Evolutionary conservation across 441 rosid species (phyloP), one percentile per base, ranked within the genome.

Genomic region (Populus tomentosa): DNA sequence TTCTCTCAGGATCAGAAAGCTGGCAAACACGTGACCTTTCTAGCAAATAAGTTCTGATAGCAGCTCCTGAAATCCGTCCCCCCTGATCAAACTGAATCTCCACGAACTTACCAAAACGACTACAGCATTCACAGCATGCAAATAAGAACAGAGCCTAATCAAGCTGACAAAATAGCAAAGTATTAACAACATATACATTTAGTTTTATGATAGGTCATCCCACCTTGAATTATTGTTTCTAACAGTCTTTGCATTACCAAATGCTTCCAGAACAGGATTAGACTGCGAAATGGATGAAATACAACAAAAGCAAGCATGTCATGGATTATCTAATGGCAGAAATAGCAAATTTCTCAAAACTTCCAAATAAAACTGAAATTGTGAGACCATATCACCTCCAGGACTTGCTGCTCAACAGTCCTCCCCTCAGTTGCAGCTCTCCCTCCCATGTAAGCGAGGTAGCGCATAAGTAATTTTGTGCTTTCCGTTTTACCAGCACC

Each of bases 401-500:
- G 85, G 65, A 96, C 99, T 90, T 96, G 88, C 90, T 96, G 98
- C 82, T 96, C 99, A 69, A 96, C 98, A 85, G 92, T 89, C 78
- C 99, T 90, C 77, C 97, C 99, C 81, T 96, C 99, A 61, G 90
- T 77, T 77, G 85, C 99, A 88, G 96, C 98, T 89, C 98, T 88
- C 28, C 99, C 99, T 77, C 99, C 99, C 99, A 96, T 94, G 84
- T 90, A 96, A 71, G 99, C 99, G 87, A 96, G 99, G 83, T 96
- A 94, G 18, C 90, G 92, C 98, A 96, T 94, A 18, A 96, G 97
- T 87, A 86, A 87, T 84, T 96, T 96, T 35, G 99, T 96, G 85
- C 97, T 96, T 87, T 96, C 98, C 1, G 99, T 94, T 88, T 96
- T 96, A 86, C 99, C 98, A 6, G 99, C 99, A 16, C 99, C 99